Conservation (phyloP, 2,329 filamentous ascomycete genomes). For the Aspergillus quadrilineatus region DNA sequence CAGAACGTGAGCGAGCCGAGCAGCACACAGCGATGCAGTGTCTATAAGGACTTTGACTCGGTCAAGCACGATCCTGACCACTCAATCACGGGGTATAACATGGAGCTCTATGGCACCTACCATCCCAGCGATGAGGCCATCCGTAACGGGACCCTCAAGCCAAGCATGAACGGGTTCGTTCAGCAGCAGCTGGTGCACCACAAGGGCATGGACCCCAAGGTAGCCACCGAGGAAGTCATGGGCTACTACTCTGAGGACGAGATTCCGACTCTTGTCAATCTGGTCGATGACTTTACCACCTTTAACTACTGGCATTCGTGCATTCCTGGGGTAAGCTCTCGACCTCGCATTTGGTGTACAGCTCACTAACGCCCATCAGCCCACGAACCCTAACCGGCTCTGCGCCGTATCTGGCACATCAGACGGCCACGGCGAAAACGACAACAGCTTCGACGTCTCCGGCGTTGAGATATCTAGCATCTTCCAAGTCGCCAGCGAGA, state of each 20-base stretch:
- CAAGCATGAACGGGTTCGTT: constrained; percentile 42
- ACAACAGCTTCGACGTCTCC: constrained; percentile 27
- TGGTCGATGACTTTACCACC: constrained; percentile 44
- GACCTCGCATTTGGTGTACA: not conserved
- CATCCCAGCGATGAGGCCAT: constrained; percentile 40
- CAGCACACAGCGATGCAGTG: constrained; percentile 31
- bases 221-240: constrained; percentile 40
- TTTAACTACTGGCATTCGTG: constrained; percentile 50
- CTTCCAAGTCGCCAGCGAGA: constrained; percentile 41
- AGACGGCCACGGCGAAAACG: constrained; percentile 35
- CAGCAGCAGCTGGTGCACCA: constrained; percentile 43
- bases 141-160: constrained; percentile 29
- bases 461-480: constrained; percentile 34
- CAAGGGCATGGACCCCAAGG: constrained; percentile 28
- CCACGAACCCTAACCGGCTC: constrained; percentile 46
- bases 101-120: constrained; percentile 46
- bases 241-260: constrained; percentile 47
- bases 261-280: constrained; percentile 42
- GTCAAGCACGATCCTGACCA: constrained; percentile 46
- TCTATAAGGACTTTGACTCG: constrained; percentile 42
- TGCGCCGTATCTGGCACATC: constrained; percentile 33
- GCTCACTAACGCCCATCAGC: constrained; percentile 24
- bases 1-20: constrained; percentile 35
- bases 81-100: constrained; percentile 44
- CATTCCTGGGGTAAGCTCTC: constrained; percentile 40